These are phyloP conservation scores for Ramaria sp. DNA, from an alignment of 768 basidiomycete genomes.

Conservation along the genomic window DNA sequence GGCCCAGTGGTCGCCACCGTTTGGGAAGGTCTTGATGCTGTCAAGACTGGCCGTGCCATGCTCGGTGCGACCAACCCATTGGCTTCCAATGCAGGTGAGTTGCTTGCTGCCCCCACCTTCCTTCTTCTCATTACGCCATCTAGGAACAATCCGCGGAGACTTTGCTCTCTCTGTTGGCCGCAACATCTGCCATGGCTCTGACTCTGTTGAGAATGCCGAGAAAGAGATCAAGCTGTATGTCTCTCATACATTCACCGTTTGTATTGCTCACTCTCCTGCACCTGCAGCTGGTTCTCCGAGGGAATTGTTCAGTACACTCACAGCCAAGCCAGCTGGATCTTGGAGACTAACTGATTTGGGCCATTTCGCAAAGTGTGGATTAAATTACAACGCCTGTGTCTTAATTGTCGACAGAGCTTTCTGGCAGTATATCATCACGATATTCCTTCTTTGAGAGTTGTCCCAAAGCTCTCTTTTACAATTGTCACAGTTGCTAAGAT, in stretches of 20 bases:
- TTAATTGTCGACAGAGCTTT: too few relatives aligned
- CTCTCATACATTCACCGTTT: neutral
- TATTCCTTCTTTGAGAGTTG: too few relatives aligned
- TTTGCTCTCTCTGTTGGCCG: slow-evolving; percentile 90
- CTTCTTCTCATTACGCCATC: neutral
- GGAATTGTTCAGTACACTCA: slow-evolving; percentile 62
- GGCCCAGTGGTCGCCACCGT: slow-evolving; percentile 96
- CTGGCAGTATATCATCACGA: too few relatives aligned
- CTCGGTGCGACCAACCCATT: slow-evolving; percentile 97
- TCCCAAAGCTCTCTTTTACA: too few relatives aligned
- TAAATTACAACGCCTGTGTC: neutral
- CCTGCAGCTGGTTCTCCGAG: slow-evolving; percentile 82
- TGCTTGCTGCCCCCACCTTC: slow-evolving; percentile 1
- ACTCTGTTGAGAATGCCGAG: slow-evolving; percentile 79
- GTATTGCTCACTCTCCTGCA: slow-evolving; percentile 5
- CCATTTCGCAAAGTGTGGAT: neutral
- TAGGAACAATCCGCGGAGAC: slow-evolving; percentile 94
- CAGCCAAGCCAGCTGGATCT: slow-evolving; percentile 61
- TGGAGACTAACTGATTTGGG: slow-evolving; percentile 45
- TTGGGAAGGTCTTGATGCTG: slow-evolving; percentile 89
- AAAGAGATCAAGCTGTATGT: slow-evolving; percentile 90
- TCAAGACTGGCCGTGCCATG: slow-evolving; percentile 94
- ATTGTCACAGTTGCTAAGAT: too few relatives aligned
- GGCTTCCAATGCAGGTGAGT: slow-evolving; percentile 69
- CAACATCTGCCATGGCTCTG: slow-evolving; percentile 90